A percentile compares a stretch with the other conserved stretches of the same genome.
Evolutionary conservation across 345 rosid genomes (phyloP).

Genomic region (Nasturtium officinale): DNA sequence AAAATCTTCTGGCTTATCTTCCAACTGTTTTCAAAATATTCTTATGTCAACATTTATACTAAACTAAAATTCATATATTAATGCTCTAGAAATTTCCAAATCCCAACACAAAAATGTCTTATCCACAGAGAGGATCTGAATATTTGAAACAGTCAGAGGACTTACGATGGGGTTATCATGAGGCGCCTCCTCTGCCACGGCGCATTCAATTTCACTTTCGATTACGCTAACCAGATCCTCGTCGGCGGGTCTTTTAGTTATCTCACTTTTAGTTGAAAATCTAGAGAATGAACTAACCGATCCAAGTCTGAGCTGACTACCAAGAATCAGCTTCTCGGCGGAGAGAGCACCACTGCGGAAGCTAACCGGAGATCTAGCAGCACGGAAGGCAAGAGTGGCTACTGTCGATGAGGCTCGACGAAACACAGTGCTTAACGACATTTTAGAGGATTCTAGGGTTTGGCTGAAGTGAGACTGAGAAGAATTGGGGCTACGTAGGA

Average conservation of each 20-base stretch:
- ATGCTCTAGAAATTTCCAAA: background rate
- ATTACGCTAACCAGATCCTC: slow-evolving; percentile 50
- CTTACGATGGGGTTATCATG: slow-evolving; percentile 29
- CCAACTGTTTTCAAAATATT: slow-evolving; percentile 24
- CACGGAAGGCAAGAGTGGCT: slow-evolving; percentile 47
- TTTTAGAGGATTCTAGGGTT: slow-evolving; percentile 31
- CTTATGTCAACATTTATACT: too few species aligned
- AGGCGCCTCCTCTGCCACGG: slow-evolving; percentile 42
- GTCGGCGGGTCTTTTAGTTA: slow-evolving; percentile 44
- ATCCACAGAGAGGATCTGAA: background rate
- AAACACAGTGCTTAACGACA: slow-evolving; percentile 44
- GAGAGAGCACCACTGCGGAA: slow-evolving; percentile 30
- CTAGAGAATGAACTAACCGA: slow-evolving; percentile 18
- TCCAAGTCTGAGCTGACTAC: slow-evolving; percentile 31
- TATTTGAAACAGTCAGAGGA: background rate
- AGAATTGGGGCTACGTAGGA: background rate
- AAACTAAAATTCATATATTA: background rate
- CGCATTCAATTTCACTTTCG: slow-evolving; percentile 57
- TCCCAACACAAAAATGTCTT: background rate
- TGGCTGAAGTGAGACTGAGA: background rate
- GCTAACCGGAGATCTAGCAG: slow-evolving; percentile 44
- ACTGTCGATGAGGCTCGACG: slow-evolving; percentile 53
- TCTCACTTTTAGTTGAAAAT: slow-evolving; percentile 41
- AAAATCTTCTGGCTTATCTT: slow-evolving; percentile 50
- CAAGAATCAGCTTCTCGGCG: slow-evolving; percentile 27